These are phyloP conservation scores for Cutaneotrichosporon cutaneum DNA, from an alignment of 1,284 basidiomycete genomes.

Conservation along the genomic window DNA sequence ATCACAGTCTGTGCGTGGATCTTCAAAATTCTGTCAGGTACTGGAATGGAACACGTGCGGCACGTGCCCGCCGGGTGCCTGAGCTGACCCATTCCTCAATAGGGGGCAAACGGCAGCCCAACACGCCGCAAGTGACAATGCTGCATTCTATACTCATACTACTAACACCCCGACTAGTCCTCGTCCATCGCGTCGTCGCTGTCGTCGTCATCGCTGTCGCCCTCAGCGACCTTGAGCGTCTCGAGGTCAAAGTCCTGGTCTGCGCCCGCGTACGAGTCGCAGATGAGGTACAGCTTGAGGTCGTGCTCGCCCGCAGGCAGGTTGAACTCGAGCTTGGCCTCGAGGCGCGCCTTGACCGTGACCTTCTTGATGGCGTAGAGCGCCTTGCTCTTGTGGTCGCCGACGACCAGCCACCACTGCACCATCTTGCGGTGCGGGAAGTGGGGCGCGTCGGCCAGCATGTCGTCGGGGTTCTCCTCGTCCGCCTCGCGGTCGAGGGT, in stretches of 20 bases:
- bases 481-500: conserved; percentile 78
- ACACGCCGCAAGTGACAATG: neutral
- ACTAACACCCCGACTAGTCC: conserved; percentile 12
- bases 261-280: conserved; percentile 84
- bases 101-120: no score
- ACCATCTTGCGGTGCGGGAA: conserved; percentile 88
- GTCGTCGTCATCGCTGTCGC: conserved; percentile 72
- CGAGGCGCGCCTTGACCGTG: conserved; percentile 74
- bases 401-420: conserved; percentile 97
- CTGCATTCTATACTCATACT: neutral
- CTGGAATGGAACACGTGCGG: no score
- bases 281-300: conserved; percentile 87
- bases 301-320: conserved; percentile 75
- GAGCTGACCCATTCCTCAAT: no score
- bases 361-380: conserved; percentile 93
- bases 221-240: conserved; percentile 78
- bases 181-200: conserved; percentile 54
- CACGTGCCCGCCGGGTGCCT: no score
- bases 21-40: no score
- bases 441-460: conserved; percentile 83
- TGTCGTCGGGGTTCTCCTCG: conserved; percentile 67
- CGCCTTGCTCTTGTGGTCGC: conserved; percentile 66
- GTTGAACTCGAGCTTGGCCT: conserved; percentile 84
- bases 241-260: conserved; percentile 85
- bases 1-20: no score